A percentile compares a stretch with the other conserved stretches of the same genome.
phyloP scores from a whole-genome alignment of 345 rosid genomes.

The Bretschneidera sinensis region DNA sequence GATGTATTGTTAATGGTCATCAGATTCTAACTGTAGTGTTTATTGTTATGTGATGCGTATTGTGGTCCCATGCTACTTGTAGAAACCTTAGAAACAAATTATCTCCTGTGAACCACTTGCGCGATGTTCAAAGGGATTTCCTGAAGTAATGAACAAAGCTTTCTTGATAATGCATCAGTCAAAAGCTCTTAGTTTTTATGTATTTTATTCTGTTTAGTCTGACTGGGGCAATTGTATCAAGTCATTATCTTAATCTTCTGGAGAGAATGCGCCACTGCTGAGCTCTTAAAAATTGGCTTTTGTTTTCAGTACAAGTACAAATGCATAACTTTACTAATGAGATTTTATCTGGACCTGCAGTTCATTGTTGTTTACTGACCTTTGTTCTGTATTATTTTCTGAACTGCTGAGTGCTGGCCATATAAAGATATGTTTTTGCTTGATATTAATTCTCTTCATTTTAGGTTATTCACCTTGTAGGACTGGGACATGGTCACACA shows the following conservation, averaged over 20 bases:
- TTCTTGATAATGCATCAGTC: not conserved
- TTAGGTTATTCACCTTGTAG: slow-evolving; percentile 39
- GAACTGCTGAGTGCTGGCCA: not conserved
- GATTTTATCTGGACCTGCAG: not conserved
- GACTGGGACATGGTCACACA: slow-evolving; percentile 29
- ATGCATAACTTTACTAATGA: no score
- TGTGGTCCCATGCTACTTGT: not conserved
- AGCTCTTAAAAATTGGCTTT: not conserved
- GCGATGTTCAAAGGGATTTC: not conserved
- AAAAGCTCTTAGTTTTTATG: no score
- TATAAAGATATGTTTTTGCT: not conserved
- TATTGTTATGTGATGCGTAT: not conserved
- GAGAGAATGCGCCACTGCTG: not conserved
- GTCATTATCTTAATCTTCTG: not conserved
- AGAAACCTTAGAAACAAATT: not conserved
- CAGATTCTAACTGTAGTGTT: not conserved
- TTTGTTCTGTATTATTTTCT: not conserved
- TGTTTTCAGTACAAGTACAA: no score
- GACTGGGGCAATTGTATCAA: not conserved
- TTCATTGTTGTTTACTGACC: not conserved
- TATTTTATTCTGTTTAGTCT: not conserved
- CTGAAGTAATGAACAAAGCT: not conserved
- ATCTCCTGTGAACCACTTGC: not conserved
- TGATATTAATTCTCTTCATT: not conserved
- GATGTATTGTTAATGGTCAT: not conserved